A percentile compares a stretch with the other conserved stretches of the same genome.
Evolutionary conservation across 345 rosid genomes (phyloP).

Genomic region (Eucalyptus lansdowneana): DNA sequence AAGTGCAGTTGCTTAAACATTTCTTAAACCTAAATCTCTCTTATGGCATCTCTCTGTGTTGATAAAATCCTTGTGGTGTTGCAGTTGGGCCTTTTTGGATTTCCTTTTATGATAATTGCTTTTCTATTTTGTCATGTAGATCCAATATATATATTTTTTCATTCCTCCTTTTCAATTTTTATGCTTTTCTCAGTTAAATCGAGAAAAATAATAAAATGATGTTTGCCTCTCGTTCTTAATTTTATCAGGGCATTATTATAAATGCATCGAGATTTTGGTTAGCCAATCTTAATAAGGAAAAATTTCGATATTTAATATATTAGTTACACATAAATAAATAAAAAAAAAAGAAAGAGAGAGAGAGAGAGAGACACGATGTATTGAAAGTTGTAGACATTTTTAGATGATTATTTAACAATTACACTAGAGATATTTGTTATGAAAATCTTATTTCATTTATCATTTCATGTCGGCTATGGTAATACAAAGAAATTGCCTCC

Average conservation of each 20-base stretch:
- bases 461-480: neutral
- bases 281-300: neutral
- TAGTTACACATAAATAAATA: neutral
- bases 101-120: neutral
- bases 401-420: neutral
- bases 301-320: neutral
- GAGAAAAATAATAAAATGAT: neutral
- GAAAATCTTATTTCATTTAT: no score
- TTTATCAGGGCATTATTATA: neutral
- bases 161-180: neutral
- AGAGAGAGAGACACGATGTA: neutral
- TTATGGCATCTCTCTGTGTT: neutral
- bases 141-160: neutral
- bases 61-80: neutral
- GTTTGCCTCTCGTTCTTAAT: neutral
- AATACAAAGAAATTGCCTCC: neutral
- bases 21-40: neutral
- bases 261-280: neutral
- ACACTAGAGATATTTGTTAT: neutral
- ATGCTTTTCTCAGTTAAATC: neutral
- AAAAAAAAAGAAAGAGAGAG: accelerated
- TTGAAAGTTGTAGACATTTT: neutral
- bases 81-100: neutral
- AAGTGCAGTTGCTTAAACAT: neutral
- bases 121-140: neutral